Conservation (phyloP, 2,329 filamentous ascomycete species). For the Fusarium setosum region DNA sequence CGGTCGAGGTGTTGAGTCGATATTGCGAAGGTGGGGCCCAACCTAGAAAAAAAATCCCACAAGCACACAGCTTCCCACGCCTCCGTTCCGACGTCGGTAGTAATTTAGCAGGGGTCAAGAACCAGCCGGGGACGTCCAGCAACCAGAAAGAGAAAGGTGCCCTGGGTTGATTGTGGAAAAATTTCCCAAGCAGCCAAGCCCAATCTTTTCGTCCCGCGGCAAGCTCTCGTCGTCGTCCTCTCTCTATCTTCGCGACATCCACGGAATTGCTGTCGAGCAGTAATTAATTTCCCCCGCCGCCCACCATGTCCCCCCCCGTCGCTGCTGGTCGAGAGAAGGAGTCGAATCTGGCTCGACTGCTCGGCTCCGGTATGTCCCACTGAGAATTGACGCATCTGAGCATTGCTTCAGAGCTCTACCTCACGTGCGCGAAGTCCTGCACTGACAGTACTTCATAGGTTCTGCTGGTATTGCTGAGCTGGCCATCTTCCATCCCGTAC, state of each 20-base stretch:
- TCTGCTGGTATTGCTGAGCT: slow-evolving; percentile 94
- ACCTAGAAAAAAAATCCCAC: slow-evolving; percentile 21
- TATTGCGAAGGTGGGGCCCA: slow-evolving; percentile 2
- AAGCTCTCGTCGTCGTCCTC: slow-evolving; percentile 17
- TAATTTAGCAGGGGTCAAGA: slow-evolving; percentile 31
- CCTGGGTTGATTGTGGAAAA: slow-evolving; percentile 35
- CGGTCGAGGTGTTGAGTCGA: background rate
- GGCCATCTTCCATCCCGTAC: slow-evolving; percentile 90
- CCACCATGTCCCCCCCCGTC: slow-evolving; percentile 69
- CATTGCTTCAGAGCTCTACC: background rate
- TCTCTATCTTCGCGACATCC: slow-evolving; percentile 9
- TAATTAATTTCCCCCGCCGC: background rate
- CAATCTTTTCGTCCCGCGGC: slow-evolving; percentile 21
- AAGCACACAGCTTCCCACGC: slow-evolving; percentile 14
- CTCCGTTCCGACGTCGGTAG: slow-evolving; percentile 43
- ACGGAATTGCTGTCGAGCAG: slow-evolving; percentile 11
- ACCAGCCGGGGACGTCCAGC: slow-evolving; percentile 16
- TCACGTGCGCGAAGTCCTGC: background rate
- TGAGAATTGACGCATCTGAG: slow-evolving; percentile 16
- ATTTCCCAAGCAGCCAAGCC: slow-evolving; percentile 35
- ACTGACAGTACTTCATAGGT: slow-evolving; percentile 64
- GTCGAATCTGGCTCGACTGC: slow-evolving; percentile 86
- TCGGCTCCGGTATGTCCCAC: slow-evolving; percentile 81
- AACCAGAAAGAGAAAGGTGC: slow-evolving; percentile 34
- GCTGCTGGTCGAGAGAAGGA: slow-evolving; percentile 74